These are phyloP conservation scores for Emergomyces pasteurianus DNA, from an alignment of 2,329 filamentous ascomycete species.

Conservation along the genomic window DNA sequence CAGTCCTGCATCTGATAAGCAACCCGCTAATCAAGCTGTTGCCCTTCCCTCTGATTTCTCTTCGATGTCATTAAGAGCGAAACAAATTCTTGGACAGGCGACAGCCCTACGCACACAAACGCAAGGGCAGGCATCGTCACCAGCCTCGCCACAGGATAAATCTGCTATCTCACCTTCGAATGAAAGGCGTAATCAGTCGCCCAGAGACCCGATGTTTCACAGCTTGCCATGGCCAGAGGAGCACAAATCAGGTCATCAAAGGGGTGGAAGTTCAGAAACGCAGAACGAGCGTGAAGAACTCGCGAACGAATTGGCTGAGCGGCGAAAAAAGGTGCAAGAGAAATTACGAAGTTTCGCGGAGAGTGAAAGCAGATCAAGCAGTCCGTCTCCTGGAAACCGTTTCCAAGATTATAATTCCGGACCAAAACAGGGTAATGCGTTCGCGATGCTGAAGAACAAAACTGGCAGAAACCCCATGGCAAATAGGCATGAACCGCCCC, in stretches of 20 bases:
- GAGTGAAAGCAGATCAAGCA: conserved; percentile 31
- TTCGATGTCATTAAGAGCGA: conserved; percentile 24
- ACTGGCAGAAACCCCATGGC: conserved; percentile 22
- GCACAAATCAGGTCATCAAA: conserved; percentile 29
- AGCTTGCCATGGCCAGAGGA: conserved; percentile 38
- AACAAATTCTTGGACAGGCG: conserved; percentile 28
- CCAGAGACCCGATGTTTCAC: conserved; percentile 3
- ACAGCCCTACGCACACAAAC: conserved; percentile 17
- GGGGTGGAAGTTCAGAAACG: conserved; percentile 37
- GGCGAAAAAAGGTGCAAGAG: conserved; percentile 37
- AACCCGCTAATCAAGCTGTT: conserved; percentile 9
- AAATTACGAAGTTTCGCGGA: conserved; percentile 34
- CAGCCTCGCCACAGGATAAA: not conserved
- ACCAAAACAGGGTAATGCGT: conserved; percentile 29
- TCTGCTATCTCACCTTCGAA: not conserved
- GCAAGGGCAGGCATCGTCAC: not conserved
- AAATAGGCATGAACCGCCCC: conserved; percentile 19
- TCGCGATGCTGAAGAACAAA: conserved; percentile 34
- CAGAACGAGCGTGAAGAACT: conserved; percentile 38
- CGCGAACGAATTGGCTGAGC: conserved; percentile 36
- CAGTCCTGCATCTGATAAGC: conserved; percentile 7
- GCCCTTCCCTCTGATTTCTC: conserved; percentile 12
- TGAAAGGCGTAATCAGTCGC: not conserved
- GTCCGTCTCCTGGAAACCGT: conserved; percentile 27
- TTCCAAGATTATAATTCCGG: conserved; percentile 22